phyloP scores from a whole-genome alignment of 2,329 filamentous ascomycete genomes.

The Huntiella abstrusa region DNA sequence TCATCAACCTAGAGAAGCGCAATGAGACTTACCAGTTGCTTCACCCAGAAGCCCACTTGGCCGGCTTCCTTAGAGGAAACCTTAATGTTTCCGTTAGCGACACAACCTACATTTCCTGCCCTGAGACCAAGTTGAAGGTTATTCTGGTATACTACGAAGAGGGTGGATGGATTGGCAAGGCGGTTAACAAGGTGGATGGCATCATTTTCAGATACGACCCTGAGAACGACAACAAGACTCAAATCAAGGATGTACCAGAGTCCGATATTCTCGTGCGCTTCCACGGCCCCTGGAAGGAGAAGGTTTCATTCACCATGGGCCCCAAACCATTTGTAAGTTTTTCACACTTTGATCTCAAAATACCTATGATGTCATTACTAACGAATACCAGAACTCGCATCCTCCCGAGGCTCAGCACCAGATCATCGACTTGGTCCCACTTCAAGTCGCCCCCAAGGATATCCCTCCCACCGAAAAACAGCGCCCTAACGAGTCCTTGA shows the following conservation, averaged over 20 bases:
- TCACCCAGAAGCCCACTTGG: conserved; percentile 82
- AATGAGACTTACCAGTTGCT: conserved; percentile 90
- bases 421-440: conserved; percentile 74
- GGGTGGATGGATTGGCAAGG: conserved; percentile 67
- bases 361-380: conserved; percentile 1
- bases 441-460: conserved; percentile 60
- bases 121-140: conserved; percentile 76
- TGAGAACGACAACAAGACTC: conserved; percentile 60
- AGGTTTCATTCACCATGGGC: conserved; percentile 41
- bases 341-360: neutral
- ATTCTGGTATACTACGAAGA: conserved; percentile 90
- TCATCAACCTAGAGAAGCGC: conserved; percentile 64
- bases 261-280: conserved; percentile 68
- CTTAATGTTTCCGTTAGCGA: conserved; percentile 82
- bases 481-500: conserved; percentile 73
- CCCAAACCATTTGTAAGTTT: conserved; percentile 40
- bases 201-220: conserved; percentile 83
- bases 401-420: conserved; percentile 44
- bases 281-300: conserved; percentile 71
- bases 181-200: conserved; percentile 81
- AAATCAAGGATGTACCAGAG: conserved; percentile 71
- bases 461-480: conserved; percentile 62
- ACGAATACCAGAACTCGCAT: conserved; percentile 22
- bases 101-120: conserved; percentile 70
- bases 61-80: conserved; percentile 71